phyloP scores from a whole-genome alignment of 2,329 filamentous ascomycete genomes.

The Exophiala alcalophila region DNA sequence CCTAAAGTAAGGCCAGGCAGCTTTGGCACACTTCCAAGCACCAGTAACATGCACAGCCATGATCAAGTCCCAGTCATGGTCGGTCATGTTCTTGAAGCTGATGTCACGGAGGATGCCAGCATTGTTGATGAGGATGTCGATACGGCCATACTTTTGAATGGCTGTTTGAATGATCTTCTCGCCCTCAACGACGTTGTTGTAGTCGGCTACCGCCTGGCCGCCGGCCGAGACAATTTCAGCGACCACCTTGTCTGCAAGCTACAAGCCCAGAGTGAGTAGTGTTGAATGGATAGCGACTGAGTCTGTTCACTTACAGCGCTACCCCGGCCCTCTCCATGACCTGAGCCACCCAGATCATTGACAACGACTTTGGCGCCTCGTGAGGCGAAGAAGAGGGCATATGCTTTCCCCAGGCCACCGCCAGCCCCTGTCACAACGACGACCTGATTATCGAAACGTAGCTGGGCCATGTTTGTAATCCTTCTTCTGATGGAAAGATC shows the following conservation, averaged over 20 bases:
- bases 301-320: not conserved
- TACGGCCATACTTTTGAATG: constrained; percentile 49
- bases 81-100: constrained; percentile 87
- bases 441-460: constrained; percentile 79
- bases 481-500: no score
- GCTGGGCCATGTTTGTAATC: no score
- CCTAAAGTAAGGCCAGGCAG: constrained; percentile 92
- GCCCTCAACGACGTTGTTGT: constrained; percentile 88
- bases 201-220: constrained; percentile 85
- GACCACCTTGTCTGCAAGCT: constrained; percentile 66
- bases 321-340: constrained; percentile 39
- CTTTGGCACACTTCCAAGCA: constrained; percentile 95
- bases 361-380: constrained; percentile 81
- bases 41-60: constrained; percentile 87
- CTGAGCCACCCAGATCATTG: constrained; percentile 87
- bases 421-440: constrained; percentile 83
- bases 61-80: constrained; percentile 86
- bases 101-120: constrained; percentile 65
- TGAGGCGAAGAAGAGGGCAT: constrained; percentile 81
- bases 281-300: not conserved
- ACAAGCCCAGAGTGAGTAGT: no score
- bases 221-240: constrained; percentile 85
- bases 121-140: constrained; percentile 96
- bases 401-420: constrained; percentile 84
- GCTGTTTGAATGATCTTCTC: constrained; percentile 85